Conservation (phyloP, 1,284 basidiomycete species). For the Rhizopogon hawkerae region DNA sequence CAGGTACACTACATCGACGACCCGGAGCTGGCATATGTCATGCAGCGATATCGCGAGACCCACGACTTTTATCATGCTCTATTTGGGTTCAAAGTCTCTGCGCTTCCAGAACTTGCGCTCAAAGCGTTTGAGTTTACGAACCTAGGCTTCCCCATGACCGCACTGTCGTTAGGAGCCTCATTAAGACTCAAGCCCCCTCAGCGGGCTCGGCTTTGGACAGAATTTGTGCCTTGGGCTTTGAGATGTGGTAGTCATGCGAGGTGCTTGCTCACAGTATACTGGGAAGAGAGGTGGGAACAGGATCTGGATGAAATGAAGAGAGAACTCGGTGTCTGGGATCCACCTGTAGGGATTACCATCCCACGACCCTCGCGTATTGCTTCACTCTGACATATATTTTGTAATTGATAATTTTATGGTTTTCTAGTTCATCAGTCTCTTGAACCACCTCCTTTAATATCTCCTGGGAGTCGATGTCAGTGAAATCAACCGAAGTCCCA, state of each 20-base stretch:
- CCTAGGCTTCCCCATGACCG: slow-evolving; percentile 84
- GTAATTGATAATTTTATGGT: neutral
- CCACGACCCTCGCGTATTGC: neutral
- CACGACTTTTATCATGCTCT: slow-evolving; percentile 96
- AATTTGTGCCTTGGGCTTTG: slow-evolving; percentile 89
- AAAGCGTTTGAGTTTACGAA: slow-evolving; percentile 96
- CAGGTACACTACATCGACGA: slow-evolving; percentile 93
- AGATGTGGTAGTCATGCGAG: slow-evolving; percentile 66
- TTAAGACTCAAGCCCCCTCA: slow-evolving; percentile 48
- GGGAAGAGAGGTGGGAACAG: slow-evolving; percentile 92
- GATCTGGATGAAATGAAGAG: slow-evolving; percentile 71
- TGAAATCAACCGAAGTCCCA: too few species aligned
- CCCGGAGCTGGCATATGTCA: slow-evolving; percentile 90
- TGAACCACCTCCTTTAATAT: too few species aligned
- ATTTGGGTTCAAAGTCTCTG: slow-evolving; percentile 79
- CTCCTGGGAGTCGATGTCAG: too few species aligned
- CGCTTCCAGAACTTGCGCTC: slow-evolving; percentile 90
- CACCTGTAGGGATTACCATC: slow-evolving; percentile 35
- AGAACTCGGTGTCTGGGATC: slow-evolving; percentile 80
- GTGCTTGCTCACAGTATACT: slow-evolving; percentile 86
- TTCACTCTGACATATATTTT: neutral
- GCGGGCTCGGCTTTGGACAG: slow-evolving; percentile 52
- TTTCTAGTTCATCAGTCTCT: too few species aligned
- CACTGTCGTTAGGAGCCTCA: slow-evolving; percentile 45
- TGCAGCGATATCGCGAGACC: slow-evolving; percentile 97